These are phyloP conservation scores for Trichocladium antarcticum DNA, from an alignment of 495 filamentous ascomycete genomes.

Conservation along the genomic window DNA sequence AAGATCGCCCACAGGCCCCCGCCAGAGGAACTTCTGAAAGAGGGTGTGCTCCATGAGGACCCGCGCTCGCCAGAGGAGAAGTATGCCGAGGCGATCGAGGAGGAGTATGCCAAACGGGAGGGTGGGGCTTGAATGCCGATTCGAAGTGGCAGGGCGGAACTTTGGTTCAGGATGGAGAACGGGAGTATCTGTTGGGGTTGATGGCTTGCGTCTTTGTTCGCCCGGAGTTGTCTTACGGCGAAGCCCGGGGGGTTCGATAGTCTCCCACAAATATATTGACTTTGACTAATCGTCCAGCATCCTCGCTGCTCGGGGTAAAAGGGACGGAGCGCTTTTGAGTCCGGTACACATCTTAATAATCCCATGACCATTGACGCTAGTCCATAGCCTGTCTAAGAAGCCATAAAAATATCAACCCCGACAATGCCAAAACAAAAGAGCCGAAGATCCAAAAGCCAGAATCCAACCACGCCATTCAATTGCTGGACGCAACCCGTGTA, in stretches of 20 bases:
- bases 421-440: not conserved
- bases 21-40: conserved; percentile 61
- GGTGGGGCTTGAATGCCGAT: conserved; percentile 31
- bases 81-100: conserved; percentile 40
- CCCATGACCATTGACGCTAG: not conserved
- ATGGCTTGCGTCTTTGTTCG: too few relatives aligned
- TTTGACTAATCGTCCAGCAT: too few relatives aligned
- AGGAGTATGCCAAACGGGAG: conserved; percentile 42
- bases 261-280: too few relatives aligned
- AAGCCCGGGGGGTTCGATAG: too few relatives aligned
- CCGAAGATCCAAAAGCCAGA: not conserved
- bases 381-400: not conserved
- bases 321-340: too few relatives aligned
- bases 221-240: too few relatives aligned
- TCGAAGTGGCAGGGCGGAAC: not conserved
- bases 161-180: not conserved
- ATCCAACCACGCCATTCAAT: not conserved
- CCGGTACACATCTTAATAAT: not conserved
- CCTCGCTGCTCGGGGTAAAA: too few relatives aligned
- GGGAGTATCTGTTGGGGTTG: not conserved
- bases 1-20: conserved; percentile 65
- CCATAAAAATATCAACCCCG: not conserved
- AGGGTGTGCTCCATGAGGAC: conserved; percentile 63
- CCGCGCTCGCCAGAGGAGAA: conserved; percentile 41
- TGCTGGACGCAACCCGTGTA: not conserved